These are phyloP conservation scores for Thermothelomyces thermophilus DNA, from an alignment of 2,329 filamentous ascomycete genomes.

Conservation along the genomic window DNA sequence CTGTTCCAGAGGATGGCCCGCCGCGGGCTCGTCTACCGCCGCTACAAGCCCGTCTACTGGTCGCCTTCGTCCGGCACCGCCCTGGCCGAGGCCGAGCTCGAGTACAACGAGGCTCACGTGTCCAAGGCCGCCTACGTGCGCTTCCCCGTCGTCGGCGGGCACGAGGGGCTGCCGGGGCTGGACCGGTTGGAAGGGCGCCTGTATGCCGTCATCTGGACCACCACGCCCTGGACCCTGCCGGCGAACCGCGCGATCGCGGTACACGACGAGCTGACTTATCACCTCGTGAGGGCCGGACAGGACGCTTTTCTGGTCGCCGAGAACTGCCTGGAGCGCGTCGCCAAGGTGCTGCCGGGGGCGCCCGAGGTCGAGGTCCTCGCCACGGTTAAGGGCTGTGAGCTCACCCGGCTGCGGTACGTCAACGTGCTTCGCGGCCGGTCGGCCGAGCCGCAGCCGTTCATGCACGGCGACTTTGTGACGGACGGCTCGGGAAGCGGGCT, in stretches of 20 bases:
- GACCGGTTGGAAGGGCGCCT: constrained; percentile 43
- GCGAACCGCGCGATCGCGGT: constrained; percentile 88
- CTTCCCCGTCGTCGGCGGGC: constrained; percentile 56
- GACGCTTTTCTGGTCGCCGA: constrained; percentile 66
- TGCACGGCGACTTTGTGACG: constrained; percentile 84
- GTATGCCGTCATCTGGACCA: constrained; percentile 94
- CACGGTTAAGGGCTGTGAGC: constrained; percentile 55
- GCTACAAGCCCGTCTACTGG: constrained; percentile 82
- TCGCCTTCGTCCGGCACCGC: constrained; percentile 72
- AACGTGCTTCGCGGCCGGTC: constrained; percentile 60
- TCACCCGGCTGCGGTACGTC: constrained; percentile 61
- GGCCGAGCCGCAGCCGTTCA: constrained; percentile 58
- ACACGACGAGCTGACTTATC: constrained; percentile 66
- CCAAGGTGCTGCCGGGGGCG: constrained; percentile 44
- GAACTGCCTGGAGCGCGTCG: constrained; percentile 58
- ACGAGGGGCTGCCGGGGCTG: constrained; percentile 25
- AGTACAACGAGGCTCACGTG: constrained; percentile 69
- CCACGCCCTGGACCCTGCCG: constrained; percentile 93
- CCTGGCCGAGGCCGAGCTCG: constrained; percentile 76
- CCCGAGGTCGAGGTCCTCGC: constrained; percentile 40
- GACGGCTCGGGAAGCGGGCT: constrained; percentile 85
- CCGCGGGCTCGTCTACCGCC: constrained; percentile 67
- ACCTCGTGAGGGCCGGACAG: constrained; percentile 50
- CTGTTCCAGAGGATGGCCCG: constrained; percentile 71
- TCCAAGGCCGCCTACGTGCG: constrained; percentile 72